Evolutionary conservation across 1,284 basidiomycete genomes (phyloP), one percentile per base, ranked within the genome.

Genomic region (Ustilago bromivora): DNA sequence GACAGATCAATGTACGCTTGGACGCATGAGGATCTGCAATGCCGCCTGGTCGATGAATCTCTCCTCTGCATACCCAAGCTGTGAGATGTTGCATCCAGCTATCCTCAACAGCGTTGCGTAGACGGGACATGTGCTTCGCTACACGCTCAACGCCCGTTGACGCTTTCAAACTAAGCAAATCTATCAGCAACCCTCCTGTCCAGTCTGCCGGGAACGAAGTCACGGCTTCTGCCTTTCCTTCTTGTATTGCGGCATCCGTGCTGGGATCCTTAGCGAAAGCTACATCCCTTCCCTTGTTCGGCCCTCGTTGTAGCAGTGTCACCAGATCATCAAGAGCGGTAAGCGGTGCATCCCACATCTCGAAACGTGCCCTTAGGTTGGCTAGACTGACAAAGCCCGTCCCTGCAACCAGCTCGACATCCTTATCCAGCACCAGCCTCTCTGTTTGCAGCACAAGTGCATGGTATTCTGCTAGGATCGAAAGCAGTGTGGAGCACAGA

Each of bases 121-220:
- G 52, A 15, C 65, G 63, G 12, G 61, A 36, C 78, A 81, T 78
- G 49, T 69, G 62, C 2, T 47, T 46, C 2, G 71, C 63, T 35
- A 80, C 76, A 6, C 67, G 46, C 23, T 63, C 62, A 47, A 81
- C 75, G 15, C 74, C 71, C 0, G 77, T 79, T 17, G 62, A 60
- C 10, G 77, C 73, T 34, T 66, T 69, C 12, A 70, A 35, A 40
- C 57, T 64, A 47, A 81, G 66, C 53, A 81, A 61, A 57, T 81
- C 76, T 34, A 81, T 70, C 36, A 81, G 62, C 52, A 74, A 53
- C 4, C 79, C 79, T 11, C 79, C 79, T 11, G 79, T 81, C 79
- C 79, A 81, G 2, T 57, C 58, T 28, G 66, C 28, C 17, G 75
- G 74, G 31, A 75, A 68, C 5, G 68, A 36, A 9, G 46, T 38